Conservation (phyloP, 345 rosid genomes). For the Sisymbrium altissimum region DNA sequence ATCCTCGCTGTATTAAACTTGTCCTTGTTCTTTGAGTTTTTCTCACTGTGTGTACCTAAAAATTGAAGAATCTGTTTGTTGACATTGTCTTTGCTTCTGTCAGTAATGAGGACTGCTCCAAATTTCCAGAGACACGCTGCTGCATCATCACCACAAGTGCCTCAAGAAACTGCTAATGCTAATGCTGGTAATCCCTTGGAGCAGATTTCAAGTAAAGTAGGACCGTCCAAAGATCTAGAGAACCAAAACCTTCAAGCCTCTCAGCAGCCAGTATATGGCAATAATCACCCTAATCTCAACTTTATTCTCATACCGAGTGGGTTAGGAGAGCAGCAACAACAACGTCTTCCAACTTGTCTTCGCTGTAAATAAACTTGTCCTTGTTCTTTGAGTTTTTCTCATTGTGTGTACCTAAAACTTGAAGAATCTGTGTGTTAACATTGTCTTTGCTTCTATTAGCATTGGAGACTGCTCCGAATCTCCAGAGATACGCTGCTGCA, state of each 20-base stretch:
- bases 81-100: no score
- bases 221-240: no score
- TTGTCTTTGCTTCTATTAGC: not conserved
- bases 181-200: not conserved
- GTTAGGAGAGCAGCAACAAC: not conserved
- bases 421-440: not conserved
- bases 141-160: not conserved
- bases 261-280: not conserved
- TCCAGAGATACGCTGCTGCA: not conserved
- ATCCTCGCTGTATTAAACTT: not conserved
- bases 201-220: no score
- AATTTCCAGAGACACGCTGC: no score
- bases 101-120: no score
- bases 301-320: not conserved
- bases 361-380: not conserved
- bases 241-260: not conserved
- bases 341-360: not conserved
- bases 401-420: not conserved
- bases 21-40: not conserved
- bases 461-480: not conserved
- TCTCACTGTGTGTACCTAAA: not conserved
- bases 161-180: not conserved
- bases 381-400: not conserved
- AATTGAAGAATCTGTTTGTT: not conserved
- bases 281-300: not conserved